Base-by-base conservation (phyloP, 805 yeast species). In the Limtongozyma cylindracea region DNA sequence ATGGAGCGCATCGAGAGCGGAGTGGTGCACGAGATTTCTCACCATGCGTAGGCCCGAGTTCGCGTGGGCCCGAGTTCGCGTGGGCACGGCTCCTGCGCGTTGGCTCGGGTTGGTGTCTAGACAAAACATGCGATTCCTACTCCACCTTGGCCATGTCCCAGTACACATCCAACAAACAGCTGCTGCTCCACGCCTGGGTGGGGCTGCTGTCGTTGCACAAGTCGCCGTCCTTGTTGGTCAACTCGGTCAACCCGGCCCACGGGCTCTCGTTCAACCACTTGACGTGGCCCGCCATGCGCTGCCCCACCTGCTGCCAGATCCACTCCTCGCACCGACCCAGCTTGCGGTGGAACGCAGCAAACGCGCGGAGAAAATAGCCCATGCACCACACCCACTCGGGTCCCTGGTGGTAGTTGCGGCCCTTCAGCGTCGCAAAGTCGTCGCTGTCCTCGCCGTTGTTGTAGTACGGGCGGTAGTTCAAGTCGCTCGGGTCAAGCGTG, bases 381-480 rank as follows among this genome's bases (percentile, higher is more conserved):
- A 58, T 55, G 26, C 67, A 61, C 95, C 95, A 84, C 16, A 76
- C 73, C 98, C 98, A 84, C 40, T 88, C 98, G 3, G 98, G 98
- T 2, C 98, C 98, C 47, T 84, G 96, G 43, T 84, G 98, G 41
- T 84, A 84, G 46, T 88, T 88, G 35, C 96, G 61, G 15, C 98
- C 98, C 45, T 80, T 78, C 2, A 95, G 57, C 0, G 95, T 80
- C 1, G 91, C 78, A 55, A 80, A 88, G 42, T 84, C 93, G 4
- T 57, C 63, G 23, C 61, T 63, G 35, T 84, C 96, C 19, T 61
- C 71, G 21, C 78, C 49, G 40, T 84, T 88, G 36, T 53, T 52
- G 43, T 84, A 84, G 46, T 76, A 63, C 2, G 98, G 98, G 29
- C 91, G 58, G 43, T 88, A 84, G 44, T 84, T 82, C 49, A 66